Conservation (phyloP, 768 basidiomycete species). For the Vararia minispora region DNA sequence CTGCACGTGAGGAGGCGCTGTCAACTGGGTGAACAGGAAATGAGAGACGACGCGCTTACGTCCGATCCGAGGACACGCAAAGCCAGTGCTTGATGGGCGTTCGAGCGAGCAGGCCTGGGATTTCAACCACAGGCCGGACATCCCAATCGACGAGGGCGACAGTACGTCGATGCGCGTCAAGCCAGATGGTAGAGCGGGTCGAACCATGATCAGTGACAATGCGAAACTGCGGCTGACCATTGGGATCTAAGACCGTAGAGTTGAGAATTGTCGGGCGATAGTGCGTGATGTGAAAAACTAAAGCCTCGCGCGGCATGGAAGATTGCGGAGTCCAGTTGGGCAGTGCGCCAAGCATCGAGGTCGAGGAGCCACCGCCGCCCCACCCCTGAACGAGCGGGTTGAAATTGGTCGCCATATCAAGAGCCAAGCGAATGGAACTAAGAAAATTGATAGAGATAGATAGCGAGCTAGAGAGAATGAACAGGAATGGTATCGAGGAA, state of each 20-base stretch:
- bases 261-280: conserved; percentile 13
- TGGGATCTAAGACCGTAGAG: conserved; percentile 12
- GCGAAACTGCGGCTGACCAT: conserved; percentile 5
- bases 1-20: conserved; percentile 1
- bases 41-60: conserved; percentile 10
- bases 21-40: background rate
- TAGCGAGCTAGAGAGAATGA: too few species aligned
- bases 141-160: conserved; percentile 12
- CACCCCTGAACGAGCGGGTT: conserved; percentile 14
- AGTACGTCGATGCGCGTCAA: conserved; percentile 10
- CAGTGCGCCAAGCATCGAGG: conserved; percentile 14
- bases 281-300: conserved; percentile 7
- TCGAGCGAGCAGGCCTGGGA: conserved; percentile 11
- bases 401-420: too few species aligned
- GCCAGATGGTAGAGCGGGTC: conserved; percentile 8
- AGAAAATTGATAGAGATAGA: too few species aligned
- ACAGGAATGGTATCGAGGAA: too few species aligned
- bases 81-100: conserved; percentile 10
- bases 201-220: conserved; percentile 10
- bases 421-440: too few species aligned
- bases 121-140: conserved; percentile 6
- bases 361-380: conserved; percentile 4
- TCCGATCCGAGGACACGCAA: conserved; percentile 4
- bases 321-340: background rate
- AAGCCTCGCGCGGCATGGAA: conserved; percentile 1